These are phyloP conservation scores for Geopyxis carbonaria DNA, from an alignment of 495 filamentous ascomycete genomes.

Conservation along the genomic window DNA sequence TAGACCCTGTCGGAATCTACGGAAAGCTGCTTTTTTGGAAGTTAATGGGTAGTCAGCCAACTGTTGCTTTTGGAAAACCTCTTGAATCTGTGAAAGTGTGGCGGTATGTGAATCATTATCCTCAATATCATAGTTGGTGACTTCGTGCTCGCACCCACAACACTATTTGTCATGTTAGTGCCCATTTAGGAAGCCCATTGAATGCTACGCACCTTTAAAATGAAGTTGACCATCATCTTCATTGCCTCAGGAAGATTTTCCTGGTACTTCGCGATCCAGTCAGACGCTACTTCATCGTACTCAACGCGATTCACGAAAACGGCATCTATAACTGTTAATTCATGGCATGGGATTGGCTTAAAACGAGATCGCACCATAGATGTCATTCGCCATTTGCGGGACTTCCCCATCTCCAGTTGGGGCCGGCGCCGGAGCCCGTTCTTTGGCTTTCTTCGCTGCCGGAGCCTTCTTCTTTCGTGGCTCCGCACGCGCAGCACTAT, in stretches of 20 bases:
- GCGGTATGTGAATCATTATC: conserved; percentile 51
- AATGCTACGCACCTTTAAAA: conserved; percentile 39
- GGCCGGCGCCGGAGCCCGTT: no score
- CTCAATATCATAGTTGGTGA: conserved; percentile 62
- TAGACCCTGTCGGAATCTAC: conserved; percentile 58
- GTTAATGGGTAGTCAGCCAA: conserved; percentile 88
- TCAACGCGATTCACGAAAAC: conserved; percentile 26
- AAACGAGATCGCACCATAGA: conserved; percentile 14
- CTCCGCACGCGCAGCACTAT: conserved; percentile 30
- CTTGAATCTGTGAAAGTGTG: conserved; percentile 56
- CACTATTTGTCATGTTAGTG: conserved; percentile 23
- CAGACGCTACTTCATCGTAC: conserved; percentile 53
- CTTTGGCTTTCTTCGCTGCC: conserved; percentile 21
- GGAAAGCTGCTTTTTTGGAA: conserved; percentile 52
- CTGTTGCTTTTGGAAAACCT: conserved; percentile 43
- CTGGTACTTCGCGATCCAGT: conserved; percentile 63
- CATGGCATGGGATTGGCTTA: conserved; percentile 19
- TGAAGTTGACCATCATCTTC: conserved; percentile 73
- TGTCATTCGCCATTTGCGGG: conserved; percentile 8
- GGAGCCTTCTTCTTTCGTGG: conserved; percentile 14
- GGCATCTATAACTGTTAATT: conserved; percentile 25
- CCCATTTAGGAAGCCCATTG: neutral
- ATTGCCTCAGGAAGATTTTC: conserved; percentile 49
- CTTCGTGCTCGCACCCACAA: conserved; percentile 57
- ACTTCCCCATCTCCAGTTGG: conserved; percentile 16